phyloP scores from a whole-genome alignment of 2,329 filamentous ascomycete genomes.

The Colletotrichum viniferum region DNA sequence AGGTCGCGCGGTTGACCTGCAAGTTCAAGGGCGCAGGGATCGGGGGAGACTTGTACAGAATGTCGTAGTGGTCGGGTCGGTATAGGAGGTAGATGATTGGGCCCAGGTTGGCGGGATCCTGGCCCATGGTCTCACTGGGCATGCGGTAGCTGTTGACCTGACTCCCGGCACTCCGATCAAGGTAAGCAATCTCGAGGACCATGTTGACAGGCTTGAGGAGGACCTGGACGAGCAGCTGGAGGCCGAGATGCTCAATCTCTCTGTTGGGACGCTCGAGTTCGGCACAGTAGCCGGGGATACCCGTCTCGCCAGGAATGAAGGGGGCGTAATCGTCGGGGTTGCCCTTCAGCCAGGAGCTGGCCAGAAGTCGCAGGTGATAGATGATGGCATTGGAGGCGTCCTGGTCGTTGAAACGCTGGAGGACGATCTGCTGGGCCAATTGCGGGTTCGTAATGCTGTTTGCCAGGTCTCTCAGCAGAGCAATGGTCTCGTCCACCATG shows the following conservation, averaged over 20 bases:
- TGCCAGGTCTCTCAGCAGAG: constrained; percentile 69
- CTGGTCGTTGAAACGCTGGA: constrained; percentile 75
- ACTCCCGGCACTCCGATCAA: constrained; percentile 82
- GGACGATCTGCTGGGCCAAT: constrained; percentile 57
- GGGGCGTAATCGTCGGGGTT: constrained; percentile 71
- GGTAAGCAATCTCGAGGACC: constrained; percentile 85
- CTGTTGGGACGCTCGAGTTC: constrained; percentile 75
- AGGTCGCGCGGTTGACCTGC: constrained; percentile 58
- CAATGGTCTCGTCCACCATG: constrained; percentile 77
- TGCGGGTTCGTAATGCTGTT: constrained; percentile 64
- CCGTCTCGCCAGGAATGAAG: constrained; percentile 67
- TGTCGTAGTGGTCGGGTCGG: constrained; percentile 88
- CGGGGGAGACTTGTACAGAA: constrained; percentile 71
- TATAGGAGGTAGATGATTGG: constrained; percentile 64
- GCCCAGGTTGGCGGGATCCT: constrained; percentile 46
- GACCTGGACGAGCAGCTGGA: constrained; percentile 77
- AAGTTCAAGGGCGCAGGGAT: constrained; percentile 38
- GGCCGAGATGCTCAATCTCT: constrained; percentile 91
- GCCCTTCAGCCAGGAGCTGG: constrained; percentile 82
- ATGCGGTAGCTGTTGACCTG: constrained; percentile 76
- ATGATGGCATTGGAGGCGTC: constrained; percentile 75
- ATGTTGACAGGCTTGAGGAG: constrained; percentile 81
- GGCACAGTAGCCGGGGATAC: constrained; percentile 71
- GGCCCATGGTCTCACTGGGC: constrained; percentile 56
- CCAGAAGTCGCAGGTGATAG: constrained; percentile 83